Base-by-base conservation (phyloP, 2,329 filamentous ascomycete genomes). In the Trichoderma simmonsii region DNA sequence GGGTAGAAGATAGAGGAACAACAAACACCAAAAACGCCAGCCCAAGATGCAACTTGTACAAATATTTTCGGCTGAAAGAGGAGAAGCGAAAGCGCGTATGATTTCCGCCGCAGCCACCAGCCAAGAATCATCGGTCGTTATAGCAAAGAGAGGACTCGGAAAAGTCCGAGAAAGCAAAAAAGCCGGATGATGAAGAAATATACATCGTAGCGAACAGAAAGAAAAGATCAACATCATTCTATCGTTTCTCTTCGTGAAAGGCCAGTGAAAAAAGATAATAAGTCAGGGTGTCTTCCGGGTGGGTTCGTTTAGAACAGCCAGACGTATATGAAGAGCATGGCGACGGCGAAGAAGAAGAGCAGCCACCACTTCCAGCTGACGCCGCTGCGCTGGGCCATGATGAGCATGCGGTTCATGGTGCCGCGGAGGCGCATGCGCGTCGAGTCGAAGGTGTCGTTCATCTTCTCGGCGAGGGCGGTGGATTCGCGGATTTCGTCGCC, bases 301-400 rank as follows among this genome's bases (percentile, higher is more conserved):
- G 34, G 3, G 5, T 36, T 36, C 34, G 32, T 39, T 39, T 80
- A 95, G 78, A 93, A 96, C 73, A 97, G 82, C 95, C 95, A 98
- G 72, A 98, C 95, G 81, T 95, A 99, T 76, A 90, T 89, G 82
- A 99, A 99, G 75, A 98, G 81, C 70, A 95, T 80, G 74, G 92
- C 89, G 21, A 98, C 93, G 43, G 91, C 92, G 6, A 90, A 86
- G 80, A 99, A 97, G 83, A 99, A 99, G 57, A 85, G 87, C 66
- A 98, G 81, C 96, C 96, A 99, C 71, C 95, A 92, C 82, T 89
- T 95, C 96, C 96, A 99, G 78, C 94, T 92, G 11, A 99, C 91
- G n/a, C 96, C 96, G 2, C 95, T 97, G 77, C 90, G 88, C 84
- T 98, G 89, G 5, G 96, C 96, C 96, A 99, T 99, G 69, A 95